A percentile compares a stretch with the other conserved stretches of the same genome.
Evolutionary conservation across 805 yeast species (phyloP).

Genomic region (Pichia kluyveri): DNA sequence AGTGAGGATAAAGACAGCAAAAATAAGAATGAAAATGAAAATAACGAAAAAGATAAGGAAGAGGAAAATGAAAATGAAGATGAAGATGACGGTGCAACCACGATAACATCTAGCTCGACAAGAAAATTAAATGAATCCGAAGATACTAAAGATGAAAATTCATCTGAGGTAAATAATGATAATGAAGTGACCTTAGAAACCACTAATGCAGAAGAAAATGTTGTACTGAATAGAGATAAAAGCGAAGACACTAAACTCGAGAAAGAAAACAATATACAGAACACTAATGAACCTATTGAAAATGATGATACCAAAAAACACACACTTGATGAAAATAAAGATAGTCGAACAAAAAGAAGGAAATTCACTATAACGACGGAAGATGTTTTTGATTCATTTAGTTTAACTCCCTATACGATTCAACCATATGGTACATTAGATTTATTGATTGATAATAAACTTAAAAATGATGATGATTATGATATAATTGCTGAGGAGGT

Average conservation of each 20-base stretch:
- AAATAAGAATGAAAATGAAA: background rate
- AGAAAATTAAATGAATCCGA: too few species aligned
- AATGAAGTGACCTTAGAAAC: too few species aligned
- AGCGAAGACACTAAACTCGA: background rate
- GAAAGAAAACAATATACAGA: background rate
- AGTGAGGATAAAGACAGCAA: too few species aligned
- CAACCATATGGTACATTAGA: slow-evolving; percentile 59
- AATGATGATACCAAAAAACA: background rate
- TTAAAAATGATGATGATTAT: slow-evolving; percentile 49
- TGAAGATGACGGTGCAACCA: too few species aligned
- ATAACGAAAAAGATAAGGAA: background rate
- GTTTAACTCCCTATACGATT: slow-evolving; percentile 54
- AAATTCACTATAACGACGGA: slow-evolving; percentile 47
- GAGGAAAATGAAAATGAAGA: too few species aligned
- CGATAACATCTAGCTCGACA: too few species aligned
- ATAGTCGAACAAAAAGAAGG: slow-evolving; percentile 10
- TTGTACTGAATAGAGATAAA: background rate
- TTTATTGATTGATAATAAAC: slow-evolving; percentile 37
- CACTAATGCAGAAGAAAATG: too few species aligned
- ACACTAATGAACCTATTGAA: background rate
- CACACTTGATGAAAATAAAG: background rate
- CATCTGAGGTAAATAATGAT: too few species aligned
- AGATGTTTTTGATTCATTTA: slow-evolving; percentile 57
- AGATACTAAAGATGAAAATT: background rate
- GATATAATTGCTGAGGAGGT: slow-evolving; percentile 13